Conservation (phyloP, 2,329 filamentous ascomycete species). For the Pseudogymnoascus sp. region DNA sequence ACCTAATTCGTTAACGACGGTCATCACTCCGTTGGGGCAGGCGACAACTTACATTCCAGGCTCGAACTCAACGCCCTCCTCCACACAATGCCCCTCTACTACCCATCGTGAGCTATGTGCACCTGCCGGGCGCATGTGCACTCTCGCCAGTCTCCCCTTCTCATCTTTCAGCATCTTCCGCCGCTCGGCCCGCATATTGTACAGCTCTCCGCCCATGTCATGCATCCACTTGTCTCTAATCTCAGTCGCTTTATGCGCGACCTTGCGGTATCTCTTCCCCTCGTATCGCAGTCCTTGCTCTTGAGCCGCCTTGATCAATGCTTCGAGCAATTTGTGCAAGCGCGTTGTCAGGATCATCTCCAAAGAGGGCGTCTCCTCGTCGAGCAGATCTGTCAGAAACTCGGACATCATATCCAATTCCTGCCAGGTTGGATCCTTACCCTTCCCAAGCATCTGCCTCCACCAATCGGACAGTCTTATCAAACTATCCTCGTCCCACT, state of each 20-base stretch:
- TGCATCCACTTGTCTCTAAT: constrained; percentile 20
- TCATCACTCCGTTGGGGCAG: neutral
- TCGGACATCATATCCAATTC: neutral
- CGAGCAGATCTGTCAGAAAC: neutral
- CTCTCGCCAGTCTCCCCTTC: constrained; percentile 12
- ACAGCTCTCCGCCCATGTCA: constrained; percentile 16
- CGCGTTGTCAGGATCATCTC: constrained; percentile 14
- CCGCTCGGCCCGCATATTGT: constrained; percentile 18
- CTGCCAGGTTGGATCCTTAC: neutral
- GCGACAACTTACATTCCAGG: constrained; percentile 40
- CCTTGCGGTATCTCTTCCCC: neutral
- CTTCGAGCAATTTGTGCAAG: constrained; percentile 20
- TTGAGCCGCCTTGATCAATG: constrained; percentile 10
- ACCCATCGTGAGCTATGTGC: constrained; percentile 5
- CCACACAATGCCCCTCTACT: constrained; percentile 9
- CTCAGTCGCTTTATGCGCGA: constrained; percentile 12
- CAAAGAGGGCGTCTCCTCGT: neutral
- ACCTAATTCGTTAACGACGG: constrained; percentile 34
- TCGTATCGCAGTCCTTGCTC: neutral
- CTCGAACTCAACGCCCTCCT: constrained; percentile 26
- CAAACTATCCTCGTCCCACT: constrained; percentile 8
- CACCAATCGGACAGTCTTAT: neutral
- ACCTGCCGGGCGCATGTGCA: neutral
- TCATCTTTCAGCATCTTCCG: constrained; percentile 15
- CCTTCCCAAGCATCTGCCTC: constrained; percentile 5